A percentile compares a stretch with the other conserved stretches of the same genome.
Evolutionary conservation across 208 protist genomes (phyloP).

Genomic region (Acanthamoeba lenticulata): DNA sequence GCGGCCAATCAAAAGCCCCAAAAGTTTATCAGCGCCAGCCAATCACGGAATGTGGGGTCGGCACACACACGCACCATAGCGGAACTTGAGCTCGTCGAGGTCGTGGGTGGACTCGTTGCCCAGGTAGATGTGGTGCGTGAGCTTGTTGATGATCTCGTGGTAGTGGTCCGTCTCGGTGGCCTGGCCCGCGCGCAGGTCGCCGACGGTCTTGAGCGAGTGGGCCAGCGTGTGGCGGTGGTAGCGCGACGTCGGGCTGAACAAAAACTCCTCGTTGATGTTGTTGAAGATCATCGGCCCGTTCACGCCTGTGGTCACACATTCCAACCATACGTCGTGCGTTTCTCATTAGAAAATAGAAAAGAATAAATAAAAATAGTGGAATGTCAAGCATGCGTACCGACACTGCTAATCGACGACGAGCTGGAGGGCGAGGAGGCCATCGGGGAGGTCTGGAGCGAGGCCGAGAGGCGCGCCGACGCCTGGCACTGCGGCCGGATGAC

Average conservation of each 20-base stretch:
- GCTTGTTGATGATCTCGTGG: conserved; percentile 15
- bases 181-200: conserved; percentile 1
- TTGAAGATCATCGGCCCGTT: conserved; percentile 49
- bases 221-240: conserved; percentile 43
- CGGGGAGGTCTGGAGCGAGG: neutral
- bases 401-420: neutral
- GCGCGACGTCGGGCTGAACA: neutral
- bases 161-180: conserved; percentile 46
- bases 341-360: no score
- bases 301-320: neutral
- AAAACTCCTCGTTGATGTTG: conserved; percentile 42
- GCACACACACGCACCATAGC: neutral
- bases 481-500: conserved; percentile 5
- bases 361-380: no score
- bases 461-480: neutral
- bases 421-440: neutral
- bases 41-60: neutral
- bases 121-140: neutral
- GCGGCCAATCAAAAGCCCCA: neutral
- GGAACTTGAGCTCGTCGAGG: conserved; percentile 40
- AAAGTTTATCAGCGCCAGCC: neutral
- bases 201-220: conserved; percentile 43
- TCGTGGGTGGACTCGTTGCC: conserved; percentile 52
- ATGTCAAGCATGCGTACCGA: neutral
- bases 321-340: no score